Conservation (phyloP, 306 rosid genomes). For the Quercus mongolica region DNA sequence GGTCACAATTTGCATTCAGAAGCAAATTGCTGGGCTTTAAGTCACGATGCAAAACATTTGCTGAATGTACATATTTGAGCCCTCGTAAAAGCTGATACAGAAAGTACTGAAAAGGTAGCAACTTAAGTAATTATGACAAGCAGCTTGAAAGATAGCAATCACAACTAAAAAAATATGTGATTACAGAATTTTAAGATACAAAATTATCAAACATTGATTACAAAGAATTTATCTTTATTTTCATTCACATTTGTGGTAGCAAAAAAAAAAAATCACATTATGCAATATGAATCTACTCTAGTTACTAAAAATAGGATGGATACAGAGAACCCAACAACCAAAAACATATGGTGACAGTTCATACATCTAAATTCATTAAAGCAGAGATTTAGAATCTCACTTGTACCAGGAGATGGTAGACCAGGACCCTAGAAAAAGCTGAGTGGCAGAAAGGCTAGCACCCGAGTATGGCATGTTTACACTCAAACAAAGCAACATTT, state of each 20-base stretch:
- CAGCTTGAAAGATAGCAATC: slow-evolving; percentile 16
- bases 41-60: slow-evolving; percentile 92
- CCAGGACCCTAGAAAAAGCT: not conserved
- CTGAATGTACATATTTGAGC: slow-evolving; percentile 89
- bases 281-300: not conserved
- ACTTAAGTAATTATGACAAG: slow-evolving; percentile 17
- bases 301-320: not conserved
- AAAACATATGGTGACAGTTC: not conserved
- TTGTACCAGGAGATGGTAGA: no score
- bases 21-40: slow-evolving; percentile 94
- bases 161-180: not conserved
- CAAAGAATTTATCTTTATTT: not conserved
- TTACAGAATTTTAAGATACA: not conserved
- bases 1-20: slow-evolving; percentile 93
- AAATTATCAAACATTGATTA: not conserved
- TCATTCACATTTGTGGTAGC: not conserved
- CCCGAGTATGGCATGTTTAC: not conserved
- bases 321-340: not conserved
- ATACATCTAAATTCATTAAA: not conserved
- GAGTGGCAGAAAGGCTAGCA: not conserved
- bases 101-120: slow-evolving; percentile 66
- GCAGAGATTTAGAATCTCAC: not conserved
- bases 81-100: slow-evolving; percentile 93
- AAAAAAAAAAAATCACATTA: not conserved
- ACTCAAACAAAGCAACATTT: not conserved